Base-by-base conservation (phyloP, 2,329 filamentous ascomycete species). In the Talaromyces sp. region DNA sequence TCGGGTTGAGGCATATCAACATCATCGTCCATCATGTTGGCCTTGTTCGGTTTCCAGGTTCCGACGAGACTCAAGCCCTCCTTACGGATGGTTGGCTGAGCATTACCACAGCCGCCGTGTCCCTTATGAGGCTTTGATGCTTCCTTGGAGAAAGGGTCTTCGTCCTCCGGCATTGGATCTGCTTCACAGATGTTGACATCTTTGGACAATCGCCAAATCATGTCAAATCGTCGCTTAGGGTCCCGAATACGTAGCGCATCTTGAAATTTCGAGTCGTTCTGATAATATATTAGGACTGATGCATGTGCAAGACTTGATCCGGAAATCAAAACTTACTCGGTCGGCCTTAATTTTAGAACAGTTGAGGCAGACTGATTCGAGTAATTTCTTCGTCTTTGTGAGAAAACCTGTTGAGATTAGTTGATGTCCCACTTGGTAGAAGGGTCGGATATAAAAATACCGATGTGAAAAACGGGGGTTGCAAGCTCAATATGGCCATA, bases 401-500 rank as follows among this genome's bases (percentile, higher is more conserved):
- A 99, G 91, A 81, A 97, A 99, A 74, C 95, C 95, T 83, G 54
- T 31, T 85, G 82, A 73, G 47, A 58, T 63, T 49, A 63, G 51
- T 40, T 11, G 51, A 36, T 56, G 51, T 7, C 1, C 8, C 10
- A 13, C 19, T 38, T 53, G 31, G 17, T 61, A 49, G 63, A 43
- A 58, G 27, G 54, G 45, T 29, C 7, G 6, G 7, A 2, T 22
- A 15, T 31, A 53, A 8, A 63, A 76, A 65, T 78, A 89, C 87
- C 87, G 73, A 89, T 86, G 73, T 99, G 95, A 79, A 91, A 99
- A 72, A 99, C 95, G 64, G 96, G 95, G 76, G 92, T 93, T 49
- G 95, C 93, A 71, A 99, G 86, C 81, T 99, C 96, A 73, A 99
- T 99, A 80, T 99, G 96, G 69, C 95, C 95, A 77, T 99, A 99